Base-by-base conservation (phyloP, 1,139 yeast genomes). In the Taphrina betulina region DNA sequence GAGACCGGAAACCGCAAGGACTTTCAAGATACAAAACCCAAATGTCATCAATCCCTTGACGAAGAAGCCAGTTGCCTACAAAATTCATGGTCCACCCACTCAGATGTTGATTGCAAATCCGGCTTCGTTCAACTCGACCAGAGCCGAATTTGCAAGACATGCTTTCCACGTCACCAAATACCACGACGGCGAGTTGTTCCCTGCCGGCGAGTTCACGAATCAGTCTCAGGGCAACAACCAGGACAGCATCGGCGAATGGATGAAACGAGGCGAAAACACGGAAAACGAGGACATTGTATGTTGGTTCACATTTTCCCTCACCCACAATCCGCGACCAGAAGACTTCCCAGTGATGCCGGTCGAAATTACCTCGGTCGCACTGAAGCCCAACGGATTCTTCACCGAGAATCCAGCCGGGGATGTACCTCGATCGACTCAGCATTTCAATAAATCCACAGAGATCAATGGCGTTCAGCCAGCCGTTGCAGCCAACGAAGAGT, bases 251-350 rank as follows among this genome's bases (percentile, higher is more conserved):
- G 44, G 31, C 2, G 31, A 40, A 20, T 45, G 53, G 53, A 33
- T 33, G 34, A 35, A 22, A 24, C 51, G 53, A 2, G 43, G 37
- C 8, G 88, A 77, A 55, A 69, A 69, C 22, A 73, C 83, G 66
- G 85, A 81, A 64, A 78, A 83, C 71, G 80, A 85, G 37, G 90
- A 83, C 67, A 77, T 83, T 62, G 75, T 83, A 51, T 72, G 82
- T 65, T 85, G 82, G 80, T 92, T 84, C 70, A 84, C 92, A 34
- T 85, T 85, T 67, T 94, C 92, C 66, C 79, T 85, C 63, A 82
- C 92, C 42, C 94, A 85, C 68, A 82, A 83, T 79, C 94, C 94
- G 60, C 82, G 90, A 10, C 92, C 94, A 60, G 94, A 85, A 74
- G 94, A 85, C 71, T 85, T 84, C 83, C 92, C 92, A 60, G 80